These are phyloP conservation scores for Claviceps monticola DNA, from an alignment of 2,329 filamentous ascomycete species.

Conservation along the genomic window DNA sequence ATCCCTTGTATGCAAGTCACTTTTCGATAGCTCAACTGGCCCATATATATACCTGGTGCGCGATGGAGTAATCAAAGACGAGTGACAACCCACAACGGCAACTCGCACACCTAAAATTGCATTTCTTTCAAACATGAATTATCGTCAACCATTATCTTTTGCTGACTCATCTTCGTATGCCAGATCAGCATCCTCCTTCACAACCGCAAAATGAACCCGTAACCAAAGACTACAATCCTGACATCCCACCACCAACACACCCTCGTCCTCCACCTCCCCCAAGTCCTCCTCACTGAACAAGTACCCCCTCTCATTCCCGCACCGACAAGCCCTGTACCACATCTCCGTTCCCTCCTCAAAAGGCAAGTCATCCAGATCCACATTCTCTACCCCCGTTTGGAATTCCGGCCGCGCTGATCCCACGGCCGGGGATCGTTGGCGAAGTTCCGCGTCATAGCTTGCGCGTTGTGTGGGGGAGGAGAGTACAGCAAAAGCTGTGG, in stretches of 20 bases:
- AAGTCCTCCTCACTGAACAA: slow-evolving; percentile 44
- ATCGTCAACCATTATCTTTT: slow-evolving; percentile 11
- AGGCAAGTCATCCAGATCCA: slow-evolving; percentile 51
- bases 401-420: slow-evolving; percentile 17
- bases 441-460: slow-evolving; percentile 40
- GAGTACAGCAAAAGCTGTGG: slow-evolving; percentile 42
- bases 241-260: slow-evolving; percentile 51
- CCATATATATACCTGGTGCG: not conserved
- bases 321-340: slow-evolving; percentile 48
- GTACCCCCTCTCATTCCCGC: slow-evolving; percentile 49
- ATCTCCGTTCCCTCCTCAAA: slow-evolving; percentile 32
- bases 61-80: not conserved
- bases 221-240: slow-evolving; percentile 54
- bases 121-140: no score
- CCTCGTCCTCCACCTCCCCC: slow-evolving; percentile 41
- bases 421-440: slow-evolving; percentile 11
- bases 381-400: slow-evolving; percentile 46
- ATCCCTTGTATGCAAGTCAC: not conserved
- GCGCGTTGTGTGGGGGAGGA: slow-evolving; percentile 33
- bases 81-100: not conserved
- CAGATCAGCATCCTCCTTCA: slow-evolving; percentile 20
- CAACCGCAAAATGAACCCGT: slow-evolving; percentile 47
- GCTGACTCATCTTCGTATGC: slow-evolving; percentile 8
- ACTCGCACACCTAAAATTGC: no score
- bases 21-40: not conserved